phyloP scores from a whole-genome alignment of 164 flowering plant species.

The Magnolia officinalis region DNA sequence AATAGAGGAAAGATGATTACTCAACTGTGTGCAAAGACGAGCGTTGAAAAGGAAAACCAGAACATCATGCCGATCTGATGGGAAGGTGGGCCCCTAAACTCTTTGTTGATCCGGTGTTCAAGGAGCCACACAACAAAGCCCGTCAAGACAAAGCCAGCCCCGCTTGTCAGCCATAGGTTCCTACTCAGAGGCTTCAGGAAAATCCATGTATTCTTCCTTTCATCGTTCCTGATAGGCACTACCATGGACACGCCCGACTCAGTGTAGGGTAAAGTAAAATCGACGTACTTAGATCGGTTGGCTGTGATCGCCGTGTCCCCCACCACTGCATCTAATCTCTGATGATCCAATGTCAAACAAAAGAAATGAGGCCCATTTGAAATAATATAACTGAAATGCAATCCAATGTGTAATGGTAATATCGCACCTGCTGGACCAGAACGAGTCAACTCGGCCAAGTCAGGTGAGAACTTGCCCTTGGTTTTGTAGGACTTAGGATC shows the following conservation, averaged over 20 bases:
- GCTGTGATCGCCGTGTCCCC: conserved; percentile 16
- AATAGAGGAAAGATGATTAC: not conserved
- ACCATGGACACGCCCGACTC: conserved; percentile 6
- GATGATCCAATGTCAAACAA: not conserved
- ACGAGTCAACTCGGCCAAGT: too few relatives aligned
- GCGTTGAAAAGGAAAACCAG: conserved; percentile 23
- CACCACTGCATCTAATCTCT: conserved; percentile 13
- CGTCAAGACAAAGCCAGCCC: conserved; percentile 17
- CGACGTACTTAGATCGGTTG: conserved; percentile 22
- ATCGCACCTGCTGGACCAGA: not conserved
- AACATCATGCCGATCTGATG: conserved; percentile 20
- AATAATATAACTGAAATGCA: too few relatives aligned
- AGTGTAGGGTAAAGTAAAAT: conserved; percentile 34
- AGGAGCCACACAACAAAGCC: conserved; percentile 27
- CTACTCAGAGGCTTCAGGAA: conserved; percentile 27
- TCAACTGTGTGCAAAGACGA: conserved; percentile 29
- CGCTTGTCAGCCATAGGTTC: conserved; percentile 24
- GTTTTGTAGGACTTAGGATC: too few relatives aligned
- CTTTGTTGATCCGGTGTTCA: conserved; percentile 23
- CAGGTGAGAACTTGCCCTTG: too few relatives aligned
- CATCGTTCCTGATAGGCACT: conserved; percentile 14
- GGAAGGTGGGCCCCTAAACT: conserved; percentile 11
- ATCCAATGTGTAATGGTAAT: not conserved
- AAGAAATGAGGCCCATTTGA: too few relatives aligned
- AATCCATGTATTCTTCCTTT: conserved; percentile 11